phyloP scores from a whole-genome alignment of 306 rosid species.

The Trifolium repens region DNA sequence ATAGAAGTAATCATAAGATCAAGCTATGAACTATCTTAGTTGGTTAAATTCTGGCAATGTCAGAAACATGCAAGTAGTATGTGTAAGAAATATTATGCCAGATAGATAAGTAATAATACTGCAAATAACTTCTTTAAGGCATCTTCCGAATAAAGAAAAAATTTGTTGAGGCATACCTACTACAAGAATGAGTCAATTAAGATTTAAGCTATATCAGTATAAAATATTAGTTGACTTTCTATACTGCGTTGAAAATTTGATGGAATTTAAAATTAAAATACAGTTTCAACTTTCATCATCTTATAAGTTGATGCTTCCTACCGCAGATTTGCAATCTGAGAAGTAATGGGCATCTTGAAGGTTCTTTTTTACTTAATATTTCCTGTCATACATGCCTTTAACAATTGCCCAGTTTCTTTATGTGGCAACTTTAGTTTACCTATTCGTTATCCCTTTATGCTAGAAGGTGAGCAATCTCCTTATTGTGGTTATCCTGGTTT shows the following conservation, averaged over 20 bases:
- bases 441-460: conserved; percentile 74
- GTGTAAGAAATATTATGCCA: conserved; percentile 7
- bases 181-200: conserved; percentile 28
- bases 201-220: conserved; percentile 21
- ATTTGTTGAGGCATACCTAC: background rate
- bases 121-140: background rate
- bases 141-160: too few species aligned
- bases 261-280: conserved; percentile 27
- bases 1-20: background rate
- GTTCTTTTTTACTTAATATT: conserved; percentile 50
- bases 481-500: conserved; percentile 81
- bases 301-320: conserved; percentile 26
- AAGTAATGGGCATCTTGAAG: conserved; percentile 51
- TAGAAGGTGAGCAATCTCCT: conserved; percentile 38
- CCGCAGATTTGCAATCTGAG: conserved; percentile 31
- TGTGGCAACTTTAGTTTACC: conserved; percentile 45
- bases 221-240: conserved; percentile 49
- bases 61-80: background rate
- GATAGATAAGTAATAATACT: background rate
- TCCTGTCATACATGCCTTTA: conserved; percentile 44
- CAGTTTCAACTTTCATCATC: conserved; percentile 35
- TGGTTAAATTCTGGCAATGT: background rate
- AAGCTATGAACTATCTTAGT: too few species aligned
- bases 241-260: conserved; percentile 29
- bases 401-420: conserved; percentile 47